A percentile compares a stretch with the other conserved stretches of the same genome.
phyloP scores from a whole-genome alignment of 495 filamentous ascomycete species.

The Tuber borchii region DNA sequence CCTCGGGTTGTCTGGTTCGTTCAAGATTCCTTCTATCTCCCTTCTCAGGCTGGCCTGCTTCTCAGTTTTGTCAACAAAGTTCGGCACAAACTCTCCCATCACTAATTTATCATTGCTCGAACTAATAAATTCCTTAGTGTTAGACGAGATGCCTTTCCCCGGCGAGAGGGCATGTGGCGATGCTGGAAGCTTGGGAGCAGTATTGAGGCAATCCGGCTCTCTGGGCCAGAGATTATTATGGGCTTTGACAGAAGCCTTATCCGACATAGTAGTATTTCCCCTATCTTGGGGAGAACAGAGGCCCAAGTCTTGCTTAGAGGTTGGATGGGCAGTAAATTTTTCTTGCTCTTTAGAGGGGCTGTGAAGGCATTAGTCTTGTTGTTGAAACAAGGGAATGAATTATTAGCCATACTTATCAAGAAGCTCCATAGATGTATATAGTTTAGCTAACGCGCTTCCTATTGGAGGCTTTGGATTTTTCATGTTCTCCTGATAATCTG shows the following conservation, averaged over 20 bases:
- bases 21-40: not conserved
- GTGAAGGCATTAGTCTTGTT: not conserved
- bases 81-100: not conserved
- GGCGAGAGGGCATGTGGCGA: not conserved
- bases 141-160: not conserved
- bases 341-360: not conserved
- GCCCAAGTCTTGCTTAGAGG: not conserved
- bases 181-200: not conserved
- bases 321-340: not conserved
- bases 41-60: not conserved
- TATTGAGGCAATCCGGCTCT: not conserved
- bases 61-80: slow-evolving; percentile 1
- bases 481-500: not conserved
- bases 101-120: not conserved
- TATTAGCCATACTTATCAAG: not conserved
- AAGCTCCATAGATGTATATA: not conserved
- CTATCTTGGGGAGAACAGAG: not conserved
- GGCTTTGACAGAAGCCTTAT: not conserved
- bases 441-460: not conserved
- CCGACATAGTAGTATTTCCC: not conserved
- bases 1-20: not conserved
- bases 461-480: not conserved
- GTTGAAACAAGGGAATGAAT: not conserved
- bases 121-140: not conserved
- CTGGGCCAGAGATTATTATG: not conserved